Percentiles rank a stretch among this genome's conserved stretches.
These are phyloP conservation scores for Sphagnum tenellum DNA, from an alignment of 225 moss, liverwort and hornwort species.

Conservation along the genomic window DNA sequence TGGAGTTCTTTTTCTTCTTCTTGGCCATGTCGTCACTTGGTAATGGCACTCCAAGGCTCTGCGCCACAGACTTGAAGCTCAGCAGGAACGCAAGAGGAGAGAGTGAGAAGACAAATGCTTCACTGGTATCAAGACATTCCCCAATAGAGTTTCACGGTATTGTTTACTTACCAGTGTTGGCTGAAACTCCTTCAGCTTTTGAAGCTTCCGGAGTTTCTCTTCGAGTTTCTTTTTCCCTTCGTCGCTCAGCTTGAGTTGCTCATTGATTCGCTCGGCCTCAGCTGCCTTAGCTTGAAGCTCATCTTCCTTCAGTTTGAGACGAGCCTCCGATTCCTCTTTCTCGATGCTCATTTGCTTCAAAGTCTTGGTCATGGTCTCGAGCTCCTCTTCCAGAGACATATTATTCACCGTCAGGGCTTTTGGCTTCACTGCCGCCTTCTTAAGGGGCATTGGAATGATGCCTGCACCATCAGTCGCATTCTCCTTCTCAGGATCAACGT, in stretches of 20 bases:
- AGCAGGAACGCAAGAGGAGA: no score
- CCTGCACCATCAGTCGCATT: slow-evolving; percentile 23
- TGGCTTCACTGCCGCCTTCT: slow-evolving; percentile 2
- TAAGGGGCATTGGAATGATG: neutral
- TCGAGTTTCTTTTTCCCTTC: slow-evolving; percentile 58
- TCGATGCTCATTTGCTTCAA: slow-evolving; percentile 64
- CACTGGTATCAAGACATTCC: no score
- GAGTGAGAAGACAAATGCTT: no score
- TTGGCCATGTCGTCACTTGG: slow-evolving; percentile 37
- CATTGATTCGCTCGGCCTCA: slow-evolving; percentile 53
- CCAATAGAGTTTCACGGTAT: no score
- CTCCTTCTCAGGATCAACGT: slow-evolving; percentile 39
- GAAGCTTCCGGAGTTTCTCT: slow-evolving; percentile 64
- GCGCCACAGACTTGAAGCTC: slow-evolving; percentile 1
- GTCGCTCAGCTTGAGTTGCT: slow-evolving; percentile 42
- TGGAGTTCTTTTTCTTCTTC: slow-evolving; percentile 47
- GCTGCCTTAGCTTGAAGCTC: slow-evolving; percentile 47
- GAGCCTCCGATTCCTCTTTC: slow-evolving; percentile 40
- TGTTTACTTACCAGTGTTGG: slow-evolving; percentile 47
- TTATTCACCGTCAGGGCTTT: slow-evolving; percentile 8
- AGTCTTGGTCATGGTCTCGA: slow-evolving; percentile 62
- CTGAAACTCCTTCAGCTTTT: slow-evolving; percentile 67
- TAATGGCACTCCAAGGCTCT: slow-evolving; percentile 37
- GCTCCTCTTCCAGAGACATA: slow-evolving; percentile 42
- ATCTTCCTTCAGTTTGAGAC: slow-evolving; percentile 40